These are phyloP conservation scores for Colletotrichum karsti DNA, from an alignment of 2,329 filamentous ascomycete species.

Conservation along the genomic window DNA sequence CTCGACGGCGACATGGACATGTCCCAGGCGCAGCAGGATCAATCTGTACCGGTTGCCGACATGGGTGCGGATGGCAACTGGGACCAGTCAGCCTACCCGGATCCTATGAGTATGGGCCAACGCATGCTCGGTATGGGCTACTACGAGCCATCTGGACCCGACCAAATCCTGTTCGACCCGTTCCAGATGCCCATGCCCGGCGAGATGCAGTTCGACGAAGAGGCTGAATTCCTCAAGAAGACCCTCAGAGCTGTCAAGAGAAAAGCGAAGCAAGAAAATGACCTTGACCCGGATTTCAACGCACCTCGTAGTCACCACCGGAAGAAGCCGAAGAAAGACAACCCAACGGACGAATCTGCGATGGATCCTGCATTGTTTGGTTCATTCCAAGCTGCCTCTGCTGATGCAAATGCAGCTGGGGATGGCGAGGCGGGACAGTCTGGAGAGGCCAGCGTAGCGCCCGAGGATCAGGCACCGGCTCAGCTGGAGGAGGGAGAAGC, in stretches of 20 bases:
- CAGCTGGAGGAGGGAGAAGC: conserved; percentile 13
- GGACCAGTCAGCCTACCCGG: conserved; percentile 53
- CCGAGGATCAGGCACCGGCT: conserved; percentile 26
- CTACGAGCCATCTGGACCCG: conserved; percentile 65
- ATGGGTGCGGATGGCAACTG: conserved; percentile 39
- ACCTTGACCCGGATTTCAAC: conserved; percentile 63
- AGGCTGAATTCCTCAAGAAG: conserved; percentile 65
- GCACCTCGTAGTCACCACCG: conserved; percentile 48
- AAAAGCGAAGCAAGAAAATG: conserved; percentile 59
- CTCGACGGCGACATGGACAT: neutral
- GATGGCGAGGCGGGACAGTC: neutral
- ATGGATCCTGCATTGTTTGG: conserved; percentile 64
- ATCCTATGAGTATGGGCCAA: conserved; percentile 57
- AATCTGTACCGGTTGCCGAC: conserved; percentile 31
- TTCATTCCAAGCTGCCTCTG: neutral
- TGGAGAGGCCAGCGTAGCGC: conserved; percentile 32
- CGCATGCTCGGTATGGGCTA: conserved; percentile 67
- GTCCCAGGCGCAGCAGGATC: conserved; percentile 27
- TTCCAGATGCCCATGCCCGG: conserved; percentile 62
- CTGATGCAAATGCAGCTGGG: neutral
- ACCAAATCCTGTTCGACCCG: conserved; percentile 67
- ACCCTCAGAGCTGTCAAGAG: conserved; percentile 62
- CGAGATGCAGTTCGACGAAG: conserved; percentile 49
- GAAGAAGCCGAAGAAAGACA: conserved; percentile 48
- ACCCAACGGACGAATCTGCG: conserved; percentile 37